These are phyloP conservation scores for Bjerkandera adusta DNA, from an alignment of 1,284 basidiomycete genomes.

Conservation along the genomic window DNA sequence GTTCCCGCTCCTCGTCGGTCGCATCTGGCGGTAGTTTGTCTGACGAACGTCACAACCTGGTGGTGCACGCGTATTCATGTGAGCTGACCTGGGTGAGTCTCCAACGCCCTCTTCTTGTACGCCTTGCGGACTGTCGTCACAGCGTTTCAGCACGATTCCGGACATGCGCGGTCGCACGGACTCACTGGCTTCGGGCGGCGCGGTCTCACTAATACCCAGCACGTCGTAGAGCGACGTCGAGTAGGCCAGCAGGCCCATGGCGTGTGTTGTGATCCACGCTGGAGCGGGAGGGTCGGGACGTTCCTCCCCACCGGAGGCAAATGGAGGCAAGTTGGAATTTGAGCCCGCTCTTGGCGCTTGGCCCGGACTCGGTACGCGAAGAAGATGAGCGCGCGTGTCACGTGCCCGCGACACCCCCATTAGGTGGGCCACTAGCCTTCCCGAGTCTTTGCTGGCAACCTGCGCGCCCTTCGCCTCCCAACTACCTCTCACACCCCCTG, in stretches of 20 bases:
- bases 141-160: background rate
- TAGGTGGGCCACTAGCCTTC: too few relatives aligned
- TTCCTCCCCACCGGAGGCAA: background rate
- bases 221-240: conserved; percentile 29
- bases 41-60: background rate
- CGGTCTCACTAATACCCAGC: conserved; percentile 28
- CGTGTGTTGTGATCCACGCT: conserved; percentile 19
- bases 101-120: conserved; percentile 56
- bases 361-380: background rate
- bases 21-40: conserved; percentile 34
- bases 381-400: conserved; percentile 5
- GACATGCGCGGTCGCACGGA: conserved; percentile 3
- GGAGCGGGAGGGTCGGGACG: conserved; percentile 11
- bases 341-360: background rate
- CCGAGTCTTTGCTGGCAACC: conserved; percentile 7
- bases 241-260: conserved; percentile 27
- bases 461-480: too few relatives aligned
- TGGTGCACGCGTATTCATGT: background rate
- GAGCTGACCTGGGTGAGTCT: conserved; percentile 57
- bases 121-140: conserved; percentile 53
- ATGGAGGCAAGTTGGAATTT: background rate
- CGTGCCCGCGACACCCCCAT: conserved; percentile 7
- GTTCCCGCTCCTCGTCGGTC: conserved; percentile 28
- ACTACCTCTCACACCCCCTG: background rate
- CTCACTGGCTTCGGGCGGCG: conserved; percentile 31